Evolutionary conservation across 345 rosid species (phyloP).

Genomic region (Salix brachista): DNA sequence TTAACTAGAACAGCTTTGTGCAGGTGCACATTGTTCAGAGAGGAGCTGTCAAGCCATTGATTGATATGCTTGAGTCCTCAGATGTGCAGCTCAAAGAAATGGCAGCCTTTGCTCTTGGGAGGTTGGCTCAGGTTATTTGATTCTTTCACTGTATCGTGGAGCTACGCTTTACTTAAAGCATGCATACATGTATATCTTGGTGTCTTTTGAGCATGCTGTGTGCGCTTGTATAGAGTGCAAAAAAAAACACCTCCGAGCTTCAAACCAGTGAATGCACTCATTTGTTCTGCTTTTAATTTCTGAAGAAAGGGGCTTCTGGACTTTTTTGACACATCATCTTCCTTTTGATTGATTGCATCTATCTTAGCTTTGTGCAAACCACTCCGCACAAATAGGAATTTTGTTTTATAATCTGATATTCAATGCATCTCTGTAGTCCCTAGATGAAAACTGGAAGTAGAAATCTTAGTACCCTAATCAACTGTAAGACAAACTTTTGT

Average conservation of each 20-base stretch:
- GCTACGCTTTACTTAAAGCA: neutral
- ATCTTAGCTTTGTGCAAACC: neutral
- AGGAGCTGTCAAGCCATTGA: constrained; percentile 65
- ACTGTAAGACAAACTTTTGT: neutral
- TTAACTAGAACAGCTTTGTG: constrained; percentile 12
- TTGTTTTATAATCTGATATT: neutral
- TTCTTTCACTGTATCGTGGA: neutral
- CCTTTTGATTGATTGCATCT: neutral
- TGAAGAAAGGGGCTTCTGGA: neutral
- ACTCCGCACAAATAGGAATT: neutral
- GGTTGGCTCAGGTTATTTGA: constrained; percentile 67
- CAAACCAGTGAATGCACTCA: neutral
- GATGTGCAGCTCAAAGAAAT: constrained; percentile 66
- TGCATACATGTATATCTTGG: neutral
- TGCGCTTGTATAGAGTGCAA: neutral
- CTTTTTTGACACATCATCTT: neutral
- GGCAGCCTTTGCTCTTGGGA: constrained; percentile 82
- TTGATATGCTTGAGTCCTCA: constrained; percentile 59
- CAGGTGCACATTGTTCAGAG: constrained; percentile 83
- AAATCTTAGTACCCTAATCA: neutral
- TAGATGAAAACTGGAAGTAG: neutral
- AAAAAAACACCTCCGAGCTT: neutral
- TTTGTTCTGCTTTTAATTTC: neutral
- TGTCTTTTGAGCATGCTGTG: neutral
- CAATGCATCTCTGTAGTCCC: neutral